Evolutionary conservation across 1,139 yeast genomes (phyloP).

Genomic region (Yamadazyma spencermartinsiae): DNA sequence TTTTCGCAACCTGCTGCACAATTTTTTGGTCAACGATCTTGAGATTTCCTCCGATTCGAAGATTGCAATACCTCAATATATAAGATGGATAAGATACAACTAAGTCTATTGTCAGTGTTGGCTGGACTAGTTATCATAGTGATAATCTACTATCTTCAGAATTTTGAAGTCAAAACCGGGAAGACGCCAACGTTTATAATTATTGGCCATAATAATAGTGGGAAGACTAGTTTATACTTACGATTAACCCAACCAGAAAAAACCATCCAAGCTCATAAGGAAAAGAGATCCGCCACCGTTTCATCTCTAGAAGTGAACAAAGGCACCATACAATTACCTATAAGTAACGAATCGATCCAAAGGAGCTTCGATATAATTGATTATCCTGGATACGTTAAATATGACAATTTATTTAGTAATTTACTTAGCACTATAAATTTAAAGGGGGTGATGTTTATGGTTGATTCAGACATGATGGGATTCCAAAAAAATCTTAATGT

Average conservation of each 20-base stretch:
- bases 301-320: constrained; percentile 47
- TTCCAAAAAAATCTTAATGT: constrained; percentile 17
- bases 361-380: constrained; percentile 58
- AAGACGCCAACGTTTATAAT: constrained; percentile 60
- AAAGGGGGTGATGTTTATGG: constrained; percentile 67
- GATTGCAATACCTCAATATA: too few species aligned
- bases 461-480: constrained; percentile 48
- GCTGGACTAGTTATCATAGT: constrained; percentile 26
- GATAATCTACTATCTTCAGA: constrained; percentile 25
- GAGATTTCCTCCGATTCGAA: too few species aligned
- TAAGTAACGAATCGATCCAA: constrained; percentile 32
- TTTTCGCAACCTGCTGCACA: too few species aligned
- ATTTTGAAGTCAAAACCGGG: constrained; percentile 21
- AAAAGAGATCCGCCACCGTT: constrained; percentile 25
- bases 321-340: constrained; percentile 31
- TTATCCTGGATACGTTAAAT: constrained; percentile 83
- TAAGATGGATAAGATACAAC: constrained; percentile 32
- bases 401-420: constrained; percentile 51
- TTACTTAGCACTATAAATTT: constrained; percentile 44
- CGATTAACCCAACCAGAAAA: constrained; percentile 19
- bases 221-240: constrained; percentile 70
- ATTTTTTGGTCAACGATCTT: too few species aligned
- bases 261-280: constrained; percentile 16
- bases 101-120: constrained; percentile 22
- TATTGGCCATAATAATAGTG: constrained; percentile 70